Conservation (phyloP, 1,139 yeast genomes). For the Debaryomyces udenii region DNA sequence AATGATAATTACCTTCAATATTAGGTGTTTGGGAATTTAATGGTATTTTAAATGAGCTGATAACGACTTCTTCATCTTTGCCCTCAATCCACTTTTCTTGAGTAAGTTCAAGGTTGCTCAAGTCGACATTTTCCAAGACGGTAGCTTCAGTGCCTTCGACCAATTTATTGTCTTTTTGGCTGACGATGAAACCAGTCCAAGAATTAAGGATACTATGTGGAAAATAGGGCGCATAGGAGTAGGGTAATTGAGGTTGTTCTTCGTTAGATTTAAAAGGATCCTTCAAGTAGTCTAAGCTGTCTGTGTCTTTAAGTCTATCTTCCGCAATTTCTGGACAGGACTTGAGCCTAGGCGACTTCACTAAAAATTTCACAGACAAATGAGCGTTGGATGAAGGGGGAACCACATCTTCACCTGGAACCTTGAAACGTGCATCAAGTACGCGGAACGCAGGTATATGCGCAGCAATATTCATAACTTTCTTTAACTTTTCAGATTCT, state of each 20-base stretch:
- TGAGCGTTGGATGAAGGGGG: constrained; percentile 79
- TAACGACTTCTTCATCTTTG: constrained; percentile 44
- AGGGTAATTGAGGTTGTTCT: constrained; percentile 67
- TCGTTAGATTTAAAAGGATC: constrained; percentile 72
- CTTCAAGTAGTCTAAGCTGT: constrained; percentile 65
- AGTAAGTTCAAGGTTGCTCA: constrained; percentile 56
- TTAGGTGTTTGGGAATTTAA: constrained; percentile 74
- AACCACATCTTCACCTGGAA: constrained; percentile 82
- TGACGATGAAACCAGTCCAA: constrained; percentile 71
- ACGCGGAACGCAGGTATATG: constrained; percentile 72
- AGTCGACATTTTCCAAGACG: constrained; percentile 54
- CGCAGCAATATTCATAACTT: constrained; percentile 61
- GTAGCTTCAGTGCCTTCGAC: constrained; percentile 65
- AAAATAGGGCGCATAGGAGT: constrained; percentile 70
- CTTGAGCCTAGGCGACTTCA: constrained; percentile 71
- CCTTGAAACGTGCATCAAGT: constrained; percentile 72
- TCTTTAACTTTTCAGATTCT: constrained; percentile 47
- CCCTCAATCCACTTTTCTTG: constrained; percentile 53
- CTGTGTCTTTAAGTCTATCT: constrained; percentile 42
- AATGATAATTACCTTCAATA: constrained; percentile 60
- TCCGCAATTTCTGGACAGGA: constrained; percentile 54
- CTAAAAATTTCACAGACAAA: constrained; percentile 71
- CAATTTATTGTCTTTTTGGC: constrained; percentile 77
- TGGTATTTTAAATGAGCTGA: constrained; percentile 76
- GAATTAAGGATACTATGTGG: constrained; percentile 56